phyloP scores from a whole-genome alignment of 2,329 filamentous ascomycete genomes.

The Fusarium udum region DNA sequence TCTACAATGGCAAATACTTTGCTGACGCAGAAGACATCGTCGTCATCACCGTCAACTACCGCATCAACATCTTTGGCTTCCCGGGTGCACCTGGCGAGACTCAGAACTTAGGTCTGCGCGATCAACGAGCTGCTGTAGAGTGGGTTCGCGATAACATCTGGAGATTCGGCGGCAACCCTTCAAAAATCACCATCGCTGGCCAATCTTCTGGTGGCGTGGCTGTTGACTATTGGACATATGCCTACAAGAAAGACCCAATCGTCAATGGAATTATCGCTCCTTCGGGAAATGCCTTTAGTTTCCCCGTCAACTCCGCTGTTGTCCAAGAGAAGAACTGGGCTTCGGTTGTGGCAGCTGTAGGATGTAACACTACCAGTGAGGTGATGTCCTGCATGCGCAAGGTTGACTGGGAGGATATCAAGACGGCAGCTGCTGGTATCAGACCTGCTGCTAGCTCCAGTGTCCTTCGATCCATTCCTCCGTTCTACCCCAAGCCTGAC shows the following conservation, averaged over 20 bases:
- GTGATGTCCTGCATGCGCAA: conserved; percentile 51
- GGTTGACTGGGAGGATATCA: conserved; percentile 49
- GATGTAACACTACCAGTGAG: conserved; percentile 47
- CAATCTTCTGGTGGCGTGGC: conserved; percentile 49
- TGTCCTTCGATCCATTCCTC: conserved; percentile 49
- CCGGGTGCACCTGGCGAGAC: conserved; percentile 44
- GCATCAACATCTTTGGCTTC: conserved; percentile 55
- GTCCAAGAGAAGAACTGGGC: conserved; percentile 54
- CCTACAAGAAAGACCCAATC: conserved; percentile 60
- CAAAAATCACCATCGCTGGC: conserved; percentile 48
- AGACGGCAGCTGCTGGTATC: conserved; percentile 50
- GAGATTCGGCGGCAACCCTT: conserved; percentile 44
- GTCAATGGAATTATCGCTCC: conserved; percentile 56
- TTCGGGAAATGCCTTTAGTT: conserved; percentile 58
- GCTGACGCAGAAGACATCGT: conserved; percentile 55
- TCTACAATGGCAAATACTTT: conserved; percentile 56
- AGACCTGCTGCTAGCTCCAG: conserved; percentile 46
- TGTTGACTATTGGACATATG: conserved; percentile 60
- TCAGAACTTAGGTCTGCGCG: conserved; percentile 43
- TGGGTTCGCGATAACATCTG: conserved; percentile 48
- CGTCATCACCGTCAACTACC: conserved; percentile 59
- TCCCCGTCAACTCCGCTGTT: conserved; percentile 51
- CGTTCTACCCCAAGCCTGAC: conserved; percentile 56
- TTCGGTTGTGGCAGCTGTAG: conserved; percentile 50
- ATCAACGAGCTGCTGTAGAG: conserved; percentile 46